Percentiles rank a stretch among this genome's conserved stretches.
These are phyloP conservation scores for Colletotrichum karsti DNA, from an alignment of 2,329 filamentous ascomycete species.

Conservation along the genomic window DNA sequence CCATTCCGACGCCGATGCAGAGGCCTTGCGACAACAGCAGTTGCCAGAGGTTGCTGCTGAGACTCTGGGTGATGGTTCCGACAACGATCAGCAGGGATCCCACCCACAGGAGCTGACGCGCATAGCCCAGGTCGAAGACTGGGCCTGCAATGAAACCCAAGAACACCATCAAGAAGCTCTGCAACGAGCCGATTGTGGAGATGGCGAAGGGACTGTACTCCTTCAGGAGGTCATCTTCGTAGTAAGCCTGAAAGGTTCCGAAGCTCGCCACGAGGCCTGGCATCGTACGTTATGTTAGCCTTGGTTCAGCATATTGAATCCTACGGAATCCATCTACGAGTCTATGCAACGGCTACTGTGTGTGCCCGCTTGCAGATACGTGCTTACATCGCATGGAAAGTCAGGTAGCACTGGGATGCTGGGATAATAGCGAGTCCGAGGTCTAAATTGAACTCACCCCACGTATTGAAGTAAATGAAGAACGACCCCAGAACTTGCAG, in stretches of 20 bases:
- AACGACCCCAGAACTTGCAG: conserved; percentile 55
- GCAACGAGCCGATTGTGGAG: conserved; percentile 56
- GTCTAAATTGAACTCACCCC: conserved; percentile 16
- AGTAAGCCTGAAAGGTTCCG: conserved; percentile 64
- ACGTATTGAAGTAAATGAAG: conserved; percentile 57
- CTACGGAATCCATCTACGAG: not conserved
- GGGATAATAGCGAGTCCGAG: too few relatives aligned
- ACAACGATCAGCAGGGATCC: conserved; percentile 53
- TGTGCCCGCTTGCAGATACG: not conserved
- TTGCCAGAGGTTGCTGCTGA: conserved; percentile 55
- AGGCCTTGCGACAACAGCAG: conserved; percentile 56
- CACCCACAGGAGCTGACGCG: conserved; percentile 45
- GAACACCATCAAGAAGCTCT: conserved; percentile 53
- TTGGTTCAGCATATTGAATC: not conserved
- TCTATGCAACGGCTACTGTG: not conserved
- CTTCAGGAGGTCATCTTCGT: conserved; percentile 41
- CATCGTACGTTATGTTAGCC: not conserved
- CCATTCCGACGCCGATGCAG: conserved; percentile 53
- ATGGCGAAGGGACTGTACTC: conserved; percentile 35
- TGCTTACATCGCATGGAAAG: not conserved
- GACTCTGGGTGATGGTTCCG: conserved; percentile 55
- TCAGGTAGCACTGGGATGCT: not conserved
- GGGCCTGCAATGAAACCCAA: conserved; percentile 53
- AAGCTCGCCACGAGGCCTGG: conserved; percentile 51
- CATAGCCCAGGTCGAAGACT: conserved; percentile 56